Evolutionary conservation across 2,329 filamentous ascomycete species (phyloP).

Genomic region (Pseudocercospora musae): DNA sequence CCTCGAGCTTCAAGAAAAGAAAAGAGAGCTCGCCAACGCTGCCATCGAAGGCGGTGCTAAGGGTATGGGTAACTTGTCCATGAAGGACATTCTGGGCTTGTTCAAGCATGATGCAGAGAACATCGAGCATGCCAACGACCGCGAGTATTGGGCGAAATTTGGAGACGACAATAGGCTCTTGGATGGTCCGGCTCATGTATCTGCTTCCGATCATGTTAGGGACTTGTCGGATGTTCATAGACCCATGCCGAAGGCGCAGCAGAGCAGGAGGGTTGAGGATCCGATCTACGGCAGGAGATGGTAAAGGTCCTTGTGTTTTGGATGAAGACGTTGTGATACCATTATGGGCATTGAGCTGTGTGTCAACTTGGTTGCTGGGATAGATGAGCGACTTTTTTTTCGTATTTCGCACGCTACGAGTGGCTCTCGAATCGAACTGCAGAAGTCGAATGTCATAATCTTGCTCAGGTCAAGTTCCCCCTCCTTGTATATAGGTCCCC

Average conservation of each 20-base stretch:
- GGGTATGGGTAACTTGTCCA: conserved; percentile 76
- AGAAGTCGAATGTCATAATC: too few species aligned
- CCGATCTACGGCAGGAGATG: conserved; percentile 38
- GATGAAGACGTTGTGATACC: background rate
- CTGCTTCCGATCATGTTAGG: conserved; percentile 2
- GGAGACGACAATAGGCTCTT: conserved; percentile 37
- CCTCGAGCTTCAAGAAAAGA: conserved; percentile 89
- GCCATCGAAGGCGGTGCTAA: conserved; percentile 76
- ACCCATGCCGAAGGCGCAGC: conserved; percentile 18
- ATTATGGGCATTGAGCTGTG: background rate
- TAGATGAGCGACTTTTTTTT: background rate
- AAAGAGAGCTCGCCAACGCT: conserved; percentile 84
- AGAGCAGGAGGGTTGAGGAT: conserved; percentile 31
- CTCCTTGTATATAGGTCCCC: too few species aligned
- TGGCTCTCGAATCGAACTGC: background rate
- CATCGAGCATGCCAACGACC: conserved; percentile 39
- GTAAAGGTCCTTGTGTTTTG: conserved; percentile 6
- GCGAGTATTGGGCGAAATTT: conserved; percentile 39
- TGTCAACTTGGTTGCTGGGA: background rate
- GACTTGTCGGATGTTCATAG: conserved; percentile 9
- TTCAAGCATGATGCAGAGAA: conserved; percentile 69
- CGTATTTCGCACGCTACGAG: background rate
- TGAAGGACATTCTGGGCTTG: conserved; percentile 89
- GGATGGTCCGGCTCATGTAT: conserved; percentile 22
- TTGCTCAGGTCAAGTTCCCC: too few species aligned